Percentiles rank a stretch among this genome's conserved stretches.
These are phyloP conservation scores for Keqinozyma sinolaborantium DNA, from an alignment of 1,139 yeast genomes.

Conservation along the genomic window DNA sequence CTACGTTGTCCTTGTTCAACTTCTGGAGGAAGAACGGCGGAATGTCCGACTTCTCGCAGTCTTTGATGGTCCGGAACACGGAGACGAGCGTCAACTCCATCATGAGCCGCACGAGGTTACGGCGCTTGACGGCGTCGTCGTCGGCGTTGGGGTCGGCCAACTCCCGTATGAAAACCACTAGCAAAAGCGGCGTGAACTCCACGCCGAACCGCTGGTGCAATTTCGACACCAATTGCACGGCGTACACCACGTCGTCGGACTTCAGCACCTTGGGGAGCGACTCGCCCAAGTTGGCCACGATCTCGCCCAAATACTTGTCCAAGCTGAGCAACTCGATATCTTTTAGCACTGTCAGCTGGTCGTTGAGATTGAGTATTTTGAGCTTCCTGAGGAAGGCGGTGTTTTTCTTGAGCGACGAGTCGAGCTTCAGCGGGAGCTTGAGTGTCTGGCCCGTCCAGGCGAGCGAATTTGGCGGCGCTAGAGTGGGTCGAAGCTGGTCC, in stretches of 20 bases:
- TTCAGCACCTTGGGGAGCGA: conserved; percentile 55
- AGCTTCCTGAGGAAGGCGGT: conserved; percentile 77
- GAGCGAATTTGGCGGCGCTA: conserved; percentile 37
- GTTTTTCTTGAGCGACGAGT: conserved; percentile 79
- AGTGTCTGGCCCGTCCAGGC: conserved; percentile 56
- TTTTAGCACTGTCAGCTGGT: conserved; percentile 40
- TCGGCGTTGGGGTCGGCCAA: conserved; percentile 44
- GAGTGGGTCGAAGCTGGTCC: conserved; percentile 11
- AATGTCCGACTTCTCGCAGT: conserved; percentile 22
- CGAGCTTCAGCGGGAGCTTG: conserved; percentile 40
- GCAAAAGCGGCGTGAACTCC: conserved; percentile 50
- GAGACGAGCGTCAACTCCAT: conserved; percentile 67
- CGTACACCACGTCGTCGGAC: conserved; percentile 58
- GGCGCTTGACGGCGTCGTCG: conserved; percentile 46
- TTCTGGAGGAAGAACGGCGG: conserved; percentile 20
- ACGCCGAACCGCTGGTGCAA: conserved; percentile 71
- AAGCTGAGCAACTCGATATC: conserved; percentile 65
- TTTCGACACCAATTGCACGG: conserved; percentile 65
- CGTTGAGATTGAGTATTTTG: conserved; percentile 46
- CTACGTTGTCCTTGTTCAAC: conserved; percentile 14
- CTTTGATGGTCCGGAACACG: conserved; percentile 42
- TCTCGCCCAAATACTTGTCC: conserved; percentile 75
- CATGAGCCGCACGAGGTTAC: conserved; percentile 49
- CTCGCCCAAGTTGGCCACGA: conserved; percentile 61
- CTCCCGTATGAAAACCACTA: conserved; percentile 45